A percentile compares a stretch with the other conserved stretches of the same genome.
phyloP scores from a whole-genome alignment of 495 filamentous ascomycete species.

The Penicillium verhagenii region DNA sequence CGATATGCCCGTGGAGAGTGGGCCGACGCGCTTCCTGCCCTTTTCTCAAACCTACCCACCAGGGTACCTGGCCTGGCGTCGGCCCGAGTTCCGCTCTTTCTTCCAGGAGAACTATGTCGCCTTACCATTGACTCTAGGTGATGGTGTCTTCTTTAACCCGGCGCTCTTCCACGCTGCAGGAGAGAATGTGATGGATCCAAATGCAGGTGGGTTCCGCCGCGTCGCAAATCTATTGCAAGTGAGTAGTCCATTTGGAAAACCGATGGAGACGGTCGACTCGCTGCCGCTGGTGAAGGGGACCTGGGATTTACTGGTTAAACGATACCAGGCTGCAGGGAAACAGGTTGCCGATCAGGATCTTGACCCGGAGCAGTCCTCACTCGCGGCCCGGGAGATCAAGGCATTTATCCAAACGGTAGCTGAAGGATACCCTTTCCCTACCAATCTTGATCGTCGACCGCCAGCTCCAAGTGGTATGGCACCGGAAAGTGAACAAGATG shows the following conservation, averaged over 20 bases:
- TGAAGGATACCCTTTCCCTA: conserved; percentile 58
- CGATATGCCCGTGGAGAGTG: conserved; percentile 52
- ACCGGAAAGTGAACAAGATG: conserved; percentile 52
- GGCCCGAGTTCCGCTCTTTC: conserved; percentile 43
- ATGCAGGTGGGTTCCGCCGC: conserved; percentile 36
- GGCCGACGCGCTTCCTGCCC: conserved; percentile 54
- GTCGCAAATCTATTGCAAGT: conserved; percentile 56
- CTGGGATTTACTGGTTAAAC: conserved; percentile 37
- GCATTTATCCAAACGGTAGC: conserved; percentile 44
- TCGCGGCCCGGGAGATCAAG: conserved; percentile 16
- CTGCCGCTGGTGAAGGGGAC: conserved; percentile 38
- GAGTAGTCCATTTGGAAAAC: conserved; percentile 55
- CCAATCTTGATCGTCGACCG: conserved; percentile 51
- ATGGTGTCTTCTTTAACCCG: conserved; percentile 58
- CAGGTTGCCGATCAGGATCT: conserved; percentile 26
- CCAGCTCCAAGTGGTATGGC: conserved; percentile 53
- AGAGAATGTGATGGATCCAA: conserved; percentile 39
- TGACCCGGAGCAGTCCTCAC: conserved; percentile 13
- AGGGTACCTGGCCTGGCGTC: conserved; percentile 53
- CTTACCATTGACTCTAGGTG: conserved; percentile 46
- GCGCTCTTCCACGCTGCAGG: conserved; percentile 58
- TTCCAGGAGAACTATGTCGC: conserved; percentile 48
- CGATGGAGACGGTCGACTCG: conserved; percentile 55
- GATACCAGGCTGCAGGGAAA: conserved; percentile 32
- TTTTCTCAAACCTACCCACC: conserved; percentile 51